Conservation (phyloP, 306 rosid species). For the Acacia confusa region DNA sequence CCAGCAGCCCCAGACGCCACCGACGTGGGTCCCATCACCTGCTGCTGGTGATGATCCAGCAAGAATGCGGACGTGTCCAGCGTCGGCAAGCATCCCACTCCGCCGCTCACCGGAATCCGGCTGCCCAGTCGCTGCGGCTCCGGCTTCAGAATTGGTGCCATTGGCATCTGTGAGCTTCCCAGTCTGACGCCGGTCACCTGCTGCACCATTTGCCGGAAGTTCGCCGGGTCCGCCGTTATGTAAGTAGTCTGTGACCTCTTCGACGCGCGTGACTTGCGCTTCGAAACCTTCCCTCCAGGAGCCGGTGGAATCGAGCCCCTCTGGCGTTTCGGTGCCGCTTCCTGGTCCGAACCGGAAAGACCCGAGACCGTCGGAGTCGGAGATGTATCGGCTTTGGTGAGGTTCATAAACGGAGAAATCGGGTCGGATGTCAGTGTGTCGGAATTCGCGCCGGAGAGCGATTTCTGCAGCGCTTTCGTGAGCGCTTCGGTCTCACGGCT, state of each 20-base stretch:
- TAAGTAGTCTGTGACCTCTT: slow-evolving; percentile 61
- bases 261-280: slow-evolving; percentile 63
- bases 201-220: slow-evolving; percentile 74
- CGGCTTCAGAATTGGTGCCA: slow-evolving; percentile 69
- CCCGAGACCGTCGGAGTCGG: slow-evolving; percentile 61
- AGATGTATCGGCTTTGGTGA: slow-evolving; percentile 31
- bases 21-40: slow-evolving; percentile 25
- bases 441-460: slow-evolving; percentile 34
- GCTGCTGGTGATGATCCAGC: slow-evolving; percentile 57
- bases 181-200: slow-evolving; percentile 69
- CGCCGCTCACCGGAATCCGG: slow-evolving; percentile 18
- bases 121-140: slow-evolving; percentile 60
- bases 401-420: slow-evolving; percentile 29
- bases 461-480: slow-evolving; percentile 62
- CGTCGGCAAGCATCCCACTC: slow-evolving; percentile 61
- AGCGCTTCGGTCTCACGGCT: slow-evolving; percentile 59
- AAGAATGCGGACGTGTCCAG: slow-evolving; percentile 89
- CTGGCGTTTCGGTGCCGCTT: slow-evolving; percentile 32
- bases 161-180: slow-evolving; percentile 27
- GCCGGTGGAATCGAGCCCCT: neutral
- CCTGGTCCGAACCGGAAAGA: slow-evolving; percentile 70
- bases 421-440: neutral
- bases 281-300: slow-evolving; percentile 40
- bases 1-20: slow-evolving; percentile 32
- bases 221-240: slow-evolving; percentile 65